Evolutionary conservation across 208 protist species (phyloP).

Genomic region (Crithidia expoeki): DNA sequence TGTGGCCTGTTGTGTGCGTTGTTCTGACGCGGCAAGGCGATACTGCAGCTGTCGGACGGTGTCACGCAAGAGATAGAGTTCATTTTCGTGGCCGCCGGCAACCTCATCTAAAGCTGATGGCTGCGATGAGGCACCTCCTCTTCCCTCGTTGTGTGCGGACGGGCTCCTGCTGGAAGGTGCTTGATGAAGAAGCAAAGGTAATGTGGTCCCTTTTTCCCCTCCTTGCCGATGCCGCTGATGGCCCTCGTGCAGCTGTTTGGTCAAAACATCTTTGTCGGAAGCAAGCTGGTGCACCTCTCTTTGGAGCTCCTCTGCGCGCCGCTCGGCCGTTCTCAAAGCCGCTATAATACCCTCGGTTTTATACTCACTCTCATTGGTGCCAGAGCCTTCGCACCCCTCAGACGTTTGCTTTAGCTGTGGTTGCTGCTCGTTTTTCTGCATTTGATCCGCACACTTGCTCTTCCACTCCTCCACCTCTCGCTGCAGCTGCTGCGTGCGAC

Average conservation of each 20-base stretch:
- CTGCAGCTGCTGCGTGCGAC: conserved; percentile 18
- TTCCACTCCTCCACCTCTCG: conserved; percentile 12
- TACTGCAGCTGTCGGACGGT: conserved; percentile 29
- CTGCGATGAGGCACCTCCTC: too few relatives aligned
- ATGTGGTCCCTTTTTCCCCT: too few relatives aligned
- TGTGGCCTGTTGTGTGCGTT: conserved; percentile 4
- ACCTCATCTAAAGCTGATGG: not conserved
- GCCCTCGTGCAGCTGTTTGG: conserved; percentile 1
- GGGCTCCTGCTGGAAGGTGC: too few relatives aligned
- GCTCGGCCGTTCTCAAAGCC: not conserved
- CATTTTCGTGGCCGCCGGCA: not conserved
- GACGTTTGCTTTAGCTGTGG: not conserved
- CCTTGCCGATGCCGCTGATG: not conserved
- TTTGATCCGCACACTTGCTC: conserved; percentile 1
- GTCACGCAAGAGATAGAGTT: conserved; percentile 8
- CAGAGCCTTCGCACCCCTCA: not conserved
- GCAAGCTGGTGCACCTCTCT: conserved; percentile 15
- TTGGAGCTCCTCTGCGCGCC: conserved; percentile 5
- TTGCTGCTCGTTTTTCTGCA: not conserved
- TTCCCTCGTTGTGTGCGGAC: too few relatives aligned
- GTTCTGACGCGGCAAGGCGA: conserved; percentile 19
- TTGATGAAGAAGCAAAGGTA: too few relatives aligned
- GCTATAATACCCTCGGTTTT: too few relatives aligned
- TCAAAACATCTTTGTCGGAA: conserved; percentile 17
- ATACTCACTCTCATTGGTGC: not conserved